These are phyloP conservation scores for Fragaria vesca DNA, from an alignment of 306 rosid genomes.

Conservation along the genomic window DNA sequence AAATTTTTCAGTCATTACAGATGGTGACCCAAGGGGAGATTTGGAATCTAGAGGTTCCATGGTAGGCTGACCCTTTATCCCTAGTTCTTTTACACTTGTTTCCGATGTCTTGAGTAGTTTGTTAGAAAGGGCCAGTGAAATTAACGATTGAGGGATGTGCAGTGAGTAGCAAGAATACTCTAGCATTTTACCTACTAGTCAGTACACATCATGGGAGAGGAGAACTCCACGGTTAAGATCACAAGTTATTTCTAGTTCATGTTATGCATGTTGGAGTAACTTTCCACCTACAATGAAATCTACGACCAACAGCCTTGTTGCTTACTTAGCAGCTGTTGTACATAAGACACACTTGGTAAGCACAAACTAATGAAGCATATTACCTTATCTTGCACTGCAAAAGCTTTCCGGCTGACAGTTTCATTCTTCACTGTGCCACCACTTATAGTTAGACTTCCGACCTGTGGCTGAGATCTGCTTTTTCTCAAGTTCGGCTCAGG, in stretches of 20 bases:
- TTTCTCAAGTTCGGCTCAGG: conserved; percentile 43
- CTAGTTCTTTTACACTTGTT: background rate
- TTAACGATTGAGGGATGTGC: background rate
- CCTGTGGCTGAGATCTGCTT: conserved; percentile 33
- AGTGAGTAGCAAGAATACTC: background rate
- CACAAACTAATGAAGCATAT: conserved; percentile 21
- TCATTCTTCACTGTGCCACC: conserved; percentile 49
- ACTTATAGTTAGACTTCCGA: conserved; percentile 36
- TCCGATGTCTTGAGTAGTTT: background rate
- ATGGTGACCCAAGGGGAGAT: background rate
- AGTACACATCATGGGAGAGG: background rate
- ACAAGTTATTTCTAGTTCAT: background rate
- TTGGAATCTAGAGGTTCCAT: background rate
- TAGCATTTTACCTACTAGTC: background rate
- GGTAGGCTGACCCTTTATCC: background rate
- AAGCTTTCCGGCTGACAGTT: conserved; percentile 68
- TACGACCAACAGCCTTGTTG: background rate
- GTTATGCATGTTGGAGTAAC: background rate
- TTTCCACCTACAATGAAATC: background rate
- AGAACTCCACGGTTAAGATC: background rate
- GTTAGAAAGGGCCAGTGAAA: background rate
- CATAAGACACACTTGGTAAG: background rate
- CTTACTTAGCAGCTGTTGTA: background rate
- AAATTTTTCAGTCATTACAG: background rate
- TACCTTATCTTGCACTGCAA: conserved; percentile 98